Percentiles rank a stretch among this genome's conserved stretches.
These are phyloP conservation scores for Xanthoparmelia taractica DNA, from an alignment of 495 filamentous ascomycete genomes.

Conservation along the genomic window DNA sequence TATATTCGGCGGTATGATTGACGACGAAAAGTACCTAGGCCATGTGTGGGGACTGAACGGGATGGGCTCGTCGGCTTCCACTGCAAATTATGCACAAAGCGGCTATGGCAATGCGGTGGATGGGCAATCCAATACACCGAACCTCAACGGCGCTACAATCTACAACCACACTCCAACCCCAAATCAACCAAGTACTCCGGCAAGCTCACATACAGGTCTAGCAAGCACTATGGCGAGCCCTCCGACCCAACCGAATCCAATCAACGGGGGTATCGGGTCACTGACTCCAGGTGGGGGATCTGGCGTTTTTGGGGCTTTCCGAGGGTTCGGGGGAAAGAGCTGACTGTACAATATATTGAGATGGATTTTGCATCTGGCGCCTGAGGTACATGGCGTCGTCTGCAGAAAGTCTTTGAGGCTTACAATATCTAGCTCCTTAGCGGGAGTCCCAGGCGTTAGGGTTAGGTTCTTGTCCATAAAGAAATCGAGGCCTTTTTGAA, in stretches of 20 bases:
- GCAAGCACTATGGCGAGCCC: constrained; percentile 54
- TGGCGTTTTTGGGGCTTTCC: constrained; percentile 46
- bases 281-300: constrained; percentile 63
- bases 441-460: background rate
- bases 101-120: constrained; percentile 25
- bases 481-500: background rate
- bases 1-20: constrained; percentile 76
- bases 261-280: constrained; percentile 44
- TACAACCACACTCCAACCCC: constrained; percentile 38
- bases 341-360: constrained; percentile 22
- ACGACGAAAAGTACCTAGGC: constrained; percentile 62
- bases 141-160: constrained; percentile 51
- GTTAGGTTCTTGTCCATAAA: background rate
- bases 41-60: constrained; percentile 87
- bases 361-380: background rate
- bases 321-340: constrained; percentile 33
- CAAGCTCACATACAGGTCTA: constrained; percentile 44
- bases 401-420: background rate
- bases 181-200: constrained; percentile 66
- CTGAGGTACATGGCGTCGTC: background rate
- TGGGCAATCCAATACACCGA: constrained; percentile 38
- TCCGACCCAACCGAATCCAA: constrained; percentile 50
- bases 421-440: constrained; percentile 2
- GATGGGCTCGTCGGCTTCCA: constrained; percentile 23
- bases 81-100: constrained; percentile 9